Conservation (phyloP, 768 basidiomycete species). For the Mycena alexandri region DNA sequence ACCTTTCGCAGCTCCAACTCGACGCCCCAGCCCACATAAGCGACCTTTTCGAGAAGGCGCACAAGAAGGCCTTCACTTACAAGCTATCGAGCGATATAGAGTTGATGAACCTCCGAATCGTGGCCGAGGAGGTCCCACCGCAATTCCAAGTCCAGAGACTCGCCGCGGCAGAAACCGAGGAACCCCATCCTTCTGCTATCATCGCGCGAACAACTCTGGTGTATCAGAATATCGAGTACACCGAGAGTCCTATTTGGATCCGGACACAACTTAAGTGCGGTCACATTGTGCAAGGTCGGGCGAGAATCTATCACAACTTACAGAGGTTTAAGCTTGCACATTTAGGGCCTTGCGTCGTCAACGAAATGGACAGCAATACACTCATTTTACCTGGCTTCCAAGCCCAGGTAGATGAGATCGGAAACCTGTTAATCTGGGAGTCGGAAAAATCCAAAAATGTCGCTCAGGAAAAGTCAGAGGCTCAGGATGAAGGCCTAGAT, state of each 20-base stretch:
- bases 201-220: conserved; percentile 16
- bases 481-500: conserved; percentile 19
- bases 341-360: conserved; percentile 25
- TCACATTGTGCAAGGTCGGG: conserved; percentile 23
- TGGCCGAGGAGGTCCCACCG: conserved; percentile 26
- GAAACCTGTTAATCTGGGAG: conserved; percentile 35
- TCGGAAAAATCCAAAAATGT: not conserved
- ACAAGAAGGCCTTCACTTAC: conserved; percentile 33
- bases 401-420: conserved; percentile 34
- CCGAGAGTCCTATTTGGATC: conserved; percentile 26
- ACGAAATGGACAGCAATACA: conserved; percentile 34
- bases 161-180: not conserved
- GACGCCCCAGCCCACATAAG: conserved; percentile 23
- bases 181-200: conserved; percentile 8
- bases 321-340: not conserved
- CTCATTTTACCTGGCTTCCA: conserved; percentile 29
- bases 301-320: not conserved
- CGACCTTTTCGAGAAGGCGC: conserved; percentile 28
- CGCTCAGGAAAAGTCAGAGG: not conserved
- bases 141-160: conserved; percentile 18
- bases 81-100: conserved; percentile 27
- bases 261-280: conserved; percentile 25
- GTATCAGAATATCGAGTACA: conserved; percentile 11
- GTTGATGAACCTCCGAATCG: conserved; percentile 31
- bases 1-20: conserved; percentile 19